Conservation (phyloP, 352 stramenopile species). For the Globisporangium camurandrum region DNA sequence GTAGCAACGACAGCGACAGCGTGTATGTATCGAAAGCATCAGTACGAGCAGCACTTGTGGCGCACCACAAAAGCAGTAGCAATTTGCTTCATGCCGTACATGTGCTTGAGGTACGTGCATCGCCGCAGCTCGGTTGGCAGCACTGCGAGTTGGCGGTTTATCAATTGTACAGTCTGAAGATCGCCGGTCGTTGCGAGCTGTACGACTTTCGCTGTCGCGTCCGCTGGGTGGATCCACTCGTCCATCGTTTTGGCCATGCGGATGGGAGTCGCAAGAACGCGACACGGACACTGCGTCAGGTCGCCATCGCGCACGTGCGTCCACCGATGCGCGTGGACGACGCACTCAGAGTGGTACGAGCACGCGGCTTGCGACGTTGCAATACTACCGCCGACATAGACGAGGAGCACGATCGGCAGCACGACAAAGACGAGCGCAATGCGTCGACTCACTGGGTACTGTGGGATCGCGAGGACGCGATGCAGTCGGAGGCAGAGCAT, state of each 20-base stretch:
- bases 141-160: slow-evolving; percentile 19
- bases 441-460: slow-evolving; percentile 15
- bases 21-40: neutral
- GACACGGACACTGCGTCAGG: slow-evolving; percentile 21
- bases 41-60: too few relatives aligned
- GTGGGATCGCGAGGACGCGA: neutral
- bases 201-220: slow-evolving; percentile 14
- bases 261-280: slow-evolving; percentile 18
- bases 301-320: neutral
- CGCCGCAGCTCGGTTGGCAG: slow-evolving; percentile 16
- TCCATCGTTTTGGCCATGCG: slow-evolving; percentile 14
- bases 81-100: slow-evolving; percentile 15
- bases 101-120: slow-evolving; percentile 23
- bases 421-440: slow-evolving; percentile 2
- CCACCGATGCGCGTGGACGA: slow-evolving; percentile 7
- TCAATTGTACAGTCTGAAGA: slow-evolving; percentile 23
- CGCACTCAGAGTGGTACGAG: slow-evolving; percentile 7
- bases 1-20: neutral
- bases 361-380: slow-evolving; percentile 3
- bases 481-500: slow-evolving; percentile 18
- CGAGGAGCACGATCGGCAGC: neutral
- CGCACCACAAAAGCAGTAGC: too few relatives aligned
- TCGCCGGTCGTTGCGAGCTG: slow-evolving; percentile 22
- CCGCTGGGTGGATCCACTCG: slow-evolving; percentile 14
- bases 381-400: slow-evolving; percentile 5